phyloP scores from a whole-genome alignment of 1,284 basidiomycete species.

The Puccinia brachypodii region DNA sequence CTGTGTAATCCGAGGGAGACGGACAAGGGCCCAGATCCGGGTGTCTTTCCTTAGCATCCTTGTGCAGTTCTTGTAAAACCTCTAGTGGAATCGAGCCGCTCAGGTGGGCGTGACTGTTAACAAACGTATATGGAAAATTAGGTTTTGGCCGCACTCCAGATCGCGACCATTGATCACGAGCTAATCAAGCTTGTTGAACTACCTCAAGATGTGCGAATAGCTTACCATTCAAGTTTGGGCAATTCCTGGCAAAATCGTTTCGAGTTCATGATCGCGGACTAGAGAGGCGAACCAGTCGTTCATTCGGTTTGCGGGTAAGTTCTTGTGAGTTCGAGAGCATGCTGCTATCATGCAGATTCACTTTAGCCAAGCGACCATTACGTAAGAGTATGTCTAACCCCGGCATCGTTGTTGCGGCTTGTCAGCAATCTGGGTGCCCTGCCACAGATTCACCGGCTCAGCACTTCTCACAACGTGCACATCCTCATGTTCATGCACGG shows the following conservation, averaged over 20 bases:
- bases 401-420: too few relatives aligned
- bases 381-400: too few relatives aligned
- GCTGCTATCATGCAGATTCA: too few relatives aligned
- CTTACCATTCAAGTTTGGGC: slow-evolving; percentile 40
- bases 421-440: too few relatives aligned
- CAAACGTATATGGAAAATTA: too few relatives aligned
- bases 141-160: too few relatives aligned
- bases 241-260: slow-evolving; percentile 3
- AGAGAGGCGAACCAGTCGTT: too few relatives aligned
- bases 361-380: too few relatives aligned
- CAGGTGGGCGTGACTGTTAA: slow-evolving; percentile 37
- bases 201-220: background rate
- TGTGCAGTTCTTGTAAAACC: slow-evolving; percentile 13
- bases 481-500: too few relatives aligned
- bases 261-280: background rate
- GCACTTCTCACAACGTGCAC: too few relatives aligned
- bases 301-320: background rate
- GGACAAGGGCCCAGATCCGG: slow-evolving; percentile 8
- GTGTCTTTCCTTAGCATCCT: slow-evolving; percentile 1
- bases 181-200: background rate
- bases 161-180: too few relatives aligned
- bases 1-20: slow-evolving; percentile 14
- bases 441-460: too few relatives aligned
- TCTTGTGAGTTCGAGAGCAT: background rate
- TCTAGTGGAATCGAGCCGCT: slow-evolving; percentile 42